These are phyloP conservation scores for Amanita fuliginea DNA, from an alignment of 768 basidiomycete genomes.

Conservation along the genomic window DNA sequence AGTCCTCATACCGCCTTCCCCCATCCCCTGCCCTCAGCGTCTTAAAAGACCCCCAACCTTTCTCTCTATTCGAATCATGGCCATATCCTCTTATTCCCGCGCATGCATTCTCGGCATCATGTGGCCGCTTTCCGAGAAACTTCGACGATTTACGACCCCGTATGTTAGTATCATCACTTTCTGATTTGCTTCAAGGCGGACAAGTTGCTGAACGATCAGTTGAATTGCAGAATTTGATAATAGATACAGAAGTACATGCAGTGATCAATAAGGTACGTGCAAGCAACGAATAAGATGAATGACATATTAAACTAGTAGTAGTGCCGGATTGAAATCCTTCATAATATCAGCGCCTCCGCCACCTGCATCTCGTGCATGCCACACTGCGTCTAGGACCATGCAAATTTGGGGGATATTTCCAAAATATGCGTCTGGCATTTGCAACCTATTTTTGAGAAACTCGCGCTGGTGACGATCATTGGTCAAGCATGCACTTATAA, in stretches of 20 bases:
- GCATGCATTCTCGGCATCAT: not conserved
- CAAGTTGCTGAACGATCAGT: not conserved
- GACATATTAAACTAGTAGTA: not conserved
- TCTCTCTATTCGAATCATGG: not conserved
- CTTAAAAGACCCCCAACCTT: not conserved
- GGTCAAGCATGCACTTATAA: slow-evolving; percentile 64
- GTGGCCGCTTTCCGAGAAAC: not conserved
- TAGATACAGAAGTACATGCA: not conserved
- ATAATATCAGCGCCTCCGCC: slow-evolving; percentile 46
- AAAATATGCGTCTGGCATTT: slow-evolving; percentile 41
- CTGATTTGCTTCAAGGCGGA: not conserved
- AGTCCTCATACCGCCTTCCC: not conserved
- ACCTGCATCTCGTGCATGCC: slow-evolving; percentile 53
- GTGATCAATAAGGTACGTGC: not conserved
- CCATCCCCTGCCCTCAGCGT: not conserved
- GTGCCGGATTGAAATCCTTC: slow-evolving; percentile 20
- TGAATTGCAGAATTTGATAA: not conserved
- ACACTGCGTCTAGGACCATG: slow-evolving; percentile 55
- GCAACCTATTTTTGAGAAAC: slow-evolving; percentile 46
- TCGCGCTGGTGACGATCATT: slow-evolving; percentile 49
- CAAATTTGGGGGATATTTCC: slow-evolving; percentile 51
- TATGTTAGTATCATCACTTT: not conserved
- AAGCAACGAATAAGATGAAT: not conserved
- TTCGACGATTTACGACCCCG: not conserved
- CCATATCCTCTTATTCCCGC: not conserved